A percentile compares a stretch with the other conserved stretches of the same genome.
Conservation (phyloP, 1,284 basidiomycete species). For the Apiotrichum sp. region DNA sequence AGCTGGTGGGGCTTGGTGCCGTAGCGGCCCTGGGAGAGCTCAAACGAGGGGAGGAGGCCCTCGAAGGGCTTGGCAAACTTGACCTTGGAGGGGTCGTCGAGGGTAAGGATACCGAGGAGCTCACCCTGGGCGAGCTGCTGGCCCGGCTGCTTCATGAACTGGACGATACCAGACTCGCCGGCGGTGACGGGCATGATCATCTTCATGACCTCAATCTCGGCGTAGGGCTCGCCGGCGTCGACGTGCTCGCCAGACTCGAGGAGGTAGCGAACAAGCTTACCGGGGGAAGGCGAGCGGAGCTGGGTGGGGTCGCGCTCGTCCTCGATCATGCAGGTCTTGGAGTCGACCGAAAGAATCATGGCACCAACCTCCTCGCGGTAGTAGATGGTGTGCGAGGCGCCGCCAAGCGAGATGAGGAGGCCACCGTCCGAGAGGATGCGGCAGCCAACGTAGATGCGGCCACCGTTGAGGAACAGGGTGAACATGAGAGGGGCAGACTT, state of each 20-base stretch:
- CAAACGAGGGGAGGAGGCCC: conserved; percentile 80
- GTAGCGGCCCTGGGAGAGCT: conserved; percentile 69
- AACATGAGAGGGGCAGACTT: conserved; percentile 81
- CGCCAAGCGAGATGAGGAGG: conserved; percentile 82
- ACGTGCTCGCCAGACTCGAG: conserved; percentile 97
- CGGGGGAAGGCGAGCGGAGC: conserved; percentile 89
- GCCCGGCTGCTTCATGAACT: conserved; percentile 96
- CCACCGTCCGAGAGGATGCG: conserved; percentile 92
- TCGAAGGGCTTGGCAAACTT: conserved; percentile 98
- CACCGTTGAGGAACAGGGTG: conserved; percentile 95
- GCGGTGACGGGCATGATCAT: conserved; percentile 98
- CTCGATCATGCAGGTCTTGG: conserved; percentile 97
- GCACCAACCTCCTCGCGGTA: conserved; percentile 98
- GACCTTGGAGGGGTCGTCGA: conserved; percentile 94
- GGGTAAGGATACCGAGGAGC: conserved; percentile 91
- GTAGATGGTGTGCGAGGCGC: conserved; percentile 94
- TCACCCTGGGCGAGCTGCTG: conserved; percentile 96
- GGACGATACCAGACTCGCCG: conserved; percentile 91
- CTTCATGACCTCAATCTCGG: conserved; percentile 99
- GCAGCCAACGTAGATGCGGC: conserved; percentile 79
- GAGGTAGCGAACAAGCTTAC: conserved; percentile 91
- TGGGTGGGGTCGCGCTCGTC: conserved; percentile 99
- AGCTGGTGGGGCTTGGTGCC: conserved; percentile 91
- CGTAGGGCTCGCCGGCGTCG: conserved; percentile 91
- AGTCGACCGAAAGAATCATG: conserved; percentile 85